A percentile compares a stretch with the other conserved stretches of the same genome.
phyloP scores from a whole-genome alignment of 768 basidiomycete species.

The Pisolithus albus region DNA sequence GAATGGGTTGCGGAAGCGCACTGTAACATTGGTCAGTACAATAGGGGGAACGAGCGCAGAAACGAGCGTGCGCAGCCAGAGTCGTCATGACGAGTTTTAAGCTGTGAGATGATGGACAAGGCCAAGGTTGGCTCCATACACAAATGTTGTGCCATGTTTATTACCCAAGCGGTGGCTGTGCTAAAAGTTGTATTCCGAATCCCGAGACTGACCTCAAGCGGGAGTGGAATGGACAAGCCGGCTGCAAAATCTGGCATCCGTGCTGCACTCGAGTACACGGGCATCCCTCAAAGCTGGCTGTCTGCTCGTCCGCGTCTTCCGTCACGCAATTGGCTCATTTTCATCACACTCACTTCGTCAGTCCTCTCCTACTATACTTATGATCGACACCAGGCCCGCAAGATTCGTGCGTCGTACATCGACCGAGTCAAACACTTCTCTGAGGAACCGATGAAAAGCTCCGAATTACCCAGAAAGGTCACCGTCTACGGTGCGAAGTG shows the following conservation, averaged over 20 bases:
- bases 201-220: conserved; percentile 5
- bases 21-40: conserved; percentile 32
- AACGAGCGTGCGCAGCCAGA: conserved; percentile 62
- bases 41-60: neutral
- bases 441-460: conserved; percentile 54
- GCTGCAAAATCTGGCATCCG: conserved; percentile 46
- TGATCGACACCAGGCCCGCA: conserved; percentile 76
- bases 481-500: conserved; percentile 85
- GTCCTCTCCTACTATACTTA: conserved; percentile 72
- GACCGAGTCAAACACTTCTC: conserved; percentile 75
- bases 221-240: neutral
- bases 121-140: conserved; percentile 2
- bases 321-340: conserved; percentile 92
- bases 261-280: conserved; percentile 60
- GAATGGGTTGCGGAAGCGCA: conserved; percentile 59
- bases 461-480: conserved; percentile 70
- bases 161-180: conserved; percentile 20
- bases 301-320: conserved; percentile 81
- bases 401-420: conserved; percentile 71
- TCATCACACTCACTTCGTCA: conserved; percentile 70
- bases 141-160: conserved; percentile 18
- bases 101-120: conserved; percentile 19
- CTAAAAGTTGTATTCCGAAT: conserved; percentile 13
- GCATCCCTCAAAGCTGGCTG: conserved; percentile 70
- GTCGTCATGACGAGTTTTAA: conserved; percentile 44